Evolutionary conservation across 805 yeast species (phyloP).

Genomic region (Saccharomycopsis sp.): DNA sequence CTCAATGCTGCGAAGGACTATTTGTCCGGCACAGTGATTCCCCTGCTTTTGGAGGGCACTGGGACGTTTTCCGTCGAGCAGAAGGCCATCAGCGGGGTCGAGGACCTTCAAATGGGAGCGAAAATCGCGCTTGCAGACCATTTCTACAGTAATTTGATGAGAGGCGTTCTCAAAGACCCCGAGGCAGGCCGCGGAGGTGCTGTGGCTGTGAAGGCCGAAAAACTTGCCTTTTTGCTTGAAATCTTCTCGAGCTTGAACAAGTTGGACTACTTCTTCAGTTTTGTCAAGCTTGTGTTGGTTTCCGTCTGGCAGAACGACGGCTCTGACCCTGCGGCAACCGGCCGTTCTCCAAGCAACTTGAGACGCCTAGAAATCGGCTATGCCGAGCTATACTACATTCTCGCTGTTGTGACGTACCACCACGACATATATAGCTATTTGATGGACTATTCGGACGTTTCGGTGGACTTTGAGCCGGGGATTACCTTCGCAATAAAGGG

Average conservation of each 20-base stretch:
- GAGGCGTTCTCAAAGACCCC: background rate
- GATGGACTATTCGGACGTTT: slow-evolving; percentile 8
- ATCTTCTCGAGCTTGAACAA: slow-evolving; percentile 5
- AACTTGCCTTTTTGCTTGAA: slow-evolving; percentile 5
- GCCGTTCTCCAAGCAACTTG: background rate
- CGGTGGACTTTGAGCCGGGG: slow-evolving; percentile 16
- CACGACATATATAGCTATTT: slow-evolving; percentile 10
- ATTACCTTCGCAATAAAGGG: slow-evolving; percentile 10
- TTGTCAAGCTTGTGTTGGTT: slow-evolving; percentile 4
- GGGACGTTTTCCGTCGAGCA: background rate
- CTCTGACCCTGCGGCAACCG: background rate
- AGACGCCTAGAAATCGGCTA: slow-evolving; percentile 8
- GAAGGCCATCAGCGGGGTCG: background rate
- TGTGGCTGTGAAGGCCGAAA: background rate
- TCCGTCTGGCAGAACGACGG: background rate
- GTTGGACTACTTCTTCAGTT: slow-evolving; percentile 15
- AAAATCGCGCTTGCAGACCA: slow-evolving; percentile 11
- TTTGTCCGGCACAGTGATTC: background rate
- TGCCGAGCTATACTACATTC: slow-evolving; percentile 12
- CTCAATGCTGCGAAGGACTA: background rate
- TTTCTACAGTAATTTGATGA: slow-evolving; percentile 5
- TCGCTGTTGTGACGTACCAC: slow-evolving; percentile 6
- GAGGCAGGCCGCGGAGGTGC: background rate
- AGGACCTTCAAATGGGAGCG: slow-evolving; percentile 6
- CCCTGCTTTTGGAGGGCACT: background rate